Evolutionary conservation across 1,139 yeast species (phyloP).

Genomic region (Saccharomyces pastorianus): DNA sequence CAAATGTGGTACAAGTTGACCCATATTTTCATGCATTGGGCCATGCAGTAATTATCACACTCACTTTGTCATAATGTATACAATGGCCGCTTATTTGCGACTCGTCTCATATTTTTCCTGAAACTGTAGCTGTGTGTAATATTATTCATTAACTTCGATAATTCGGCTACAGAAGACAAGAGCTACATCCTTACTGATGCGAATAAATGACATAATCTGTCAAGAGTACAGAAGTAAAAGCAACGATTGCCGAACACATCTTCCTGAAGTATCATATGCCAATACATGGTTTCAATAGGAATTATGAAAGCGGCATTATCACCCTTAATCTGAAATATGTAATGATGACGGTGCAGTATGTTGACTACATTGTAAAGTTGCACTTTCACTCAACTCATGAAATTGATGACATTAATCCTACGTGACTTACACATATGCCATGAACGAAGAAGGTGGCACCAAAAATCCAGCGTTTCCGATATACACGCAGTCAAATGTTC

Average conservation of each 20-base stretch:
- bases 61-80: background rate
- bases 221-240: background rate
- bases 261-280: background rate
- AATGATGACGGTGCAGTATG: background rate
- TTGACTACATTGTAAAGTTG: background rate
- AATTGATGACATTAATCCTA: background rate
- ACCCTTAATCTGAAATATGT: too few relatives aligned
- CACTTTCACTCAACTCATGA: background rate
- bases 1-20: background rate
- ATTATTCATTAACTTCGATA: background rate
- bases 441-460: background rate
- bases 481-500: background rate
- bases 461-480: background rate
- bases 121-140: background rate
- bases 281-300: too few relatives aligned
- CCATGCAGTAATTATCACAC: background rate
- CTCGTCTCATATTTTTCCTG: background rate
- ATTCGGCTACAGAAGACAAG: background rate
- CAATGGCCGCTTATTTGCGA: background rate
- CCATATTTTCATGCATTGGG: background rate
- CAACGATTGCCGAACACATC: background rate
- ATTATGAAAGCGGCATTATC: too few relatives aligned
- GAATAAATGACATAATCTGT: background rate
- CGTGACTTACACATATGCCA: background rate
- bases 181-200: background rate